Evolutionary conservation across 2,329 filamentous ascomycete species (phyloP).

Genomic region (Colletotrichum zoysiae): DNA sequence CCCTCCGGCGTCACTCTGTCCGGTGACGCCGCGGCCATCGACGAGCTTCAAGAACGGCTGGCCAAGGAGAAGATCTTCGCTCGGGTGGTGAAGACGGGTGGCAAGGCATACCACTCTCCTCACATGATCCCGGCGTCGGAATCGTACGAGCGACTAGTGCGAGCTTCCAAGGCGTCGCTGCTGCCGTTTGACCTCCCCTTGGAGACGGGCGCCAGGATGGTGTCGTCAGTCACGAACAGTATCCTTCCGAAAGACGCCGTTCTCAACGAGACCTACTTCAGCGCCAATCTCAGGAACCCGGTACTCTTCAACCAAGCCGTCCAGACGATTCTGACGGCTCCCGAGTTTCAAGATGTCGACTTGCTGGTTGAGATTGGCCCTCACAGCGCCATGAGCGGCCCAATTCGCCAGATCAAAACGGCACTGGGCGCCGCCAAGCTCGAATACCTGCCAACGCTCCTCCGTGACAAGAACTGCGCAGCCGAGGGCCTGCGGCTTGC

Average conservation of each 20-base stretch:
- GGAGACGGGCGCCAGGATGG: not conserved
- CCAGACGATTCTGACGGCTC: slow-evolving; percentile 6
- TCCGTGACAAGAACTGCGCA: slow-evolving; percentile 44
- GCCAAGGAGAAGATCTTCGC: slow-evolving; percentile 1
- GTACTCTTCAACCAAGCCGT: slow-evolving; percentile 45
- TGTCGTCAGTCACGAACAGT: not conserved
- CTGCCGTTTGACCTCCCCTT: not conserved
- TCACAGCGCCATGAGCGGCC: slow-evolving; percentile 56
- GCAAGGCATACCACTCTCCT: slow-evolving; percentile 57
- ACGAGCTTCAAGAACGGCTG: slow-evolving; percentile 44
- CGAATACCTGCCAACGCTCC: slow-evolving; percentile 45
- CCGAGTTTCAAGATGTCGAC: slow-evolving; percentile 1
- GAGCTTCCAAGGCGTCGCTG: not conserved
- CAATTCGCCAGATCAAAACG: slow-evolving; percentile 49
- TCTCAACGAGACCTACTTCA: slow-evolving; percentile 45
- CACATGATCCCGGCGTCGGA: slow-evolving; percentile 50
- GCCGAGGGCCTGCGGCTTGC: slow-evolving; percentile 27
- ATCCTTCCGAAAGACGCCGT: too few relatives aligned
- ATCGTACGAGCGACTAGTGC: slow-evolving; percentile 15
- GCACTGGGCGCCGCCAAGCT: slow-evolving; percentile 26
- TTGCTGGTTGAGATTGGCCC: slow-evolving; percentile 51
- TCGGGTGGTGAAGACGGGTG: slow-evolving; percentile 44
- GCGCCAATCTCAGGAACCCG: slow-evolving; percentile 44
- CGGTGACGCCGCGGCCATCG: slow-evolving; percentile 40
- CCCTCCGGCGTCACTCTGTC: slow-evolving; percentile 47